Conservation (phyloP, 495 filamentous ascomycete species). For the Saxophila tyrrhenica region DNA sequence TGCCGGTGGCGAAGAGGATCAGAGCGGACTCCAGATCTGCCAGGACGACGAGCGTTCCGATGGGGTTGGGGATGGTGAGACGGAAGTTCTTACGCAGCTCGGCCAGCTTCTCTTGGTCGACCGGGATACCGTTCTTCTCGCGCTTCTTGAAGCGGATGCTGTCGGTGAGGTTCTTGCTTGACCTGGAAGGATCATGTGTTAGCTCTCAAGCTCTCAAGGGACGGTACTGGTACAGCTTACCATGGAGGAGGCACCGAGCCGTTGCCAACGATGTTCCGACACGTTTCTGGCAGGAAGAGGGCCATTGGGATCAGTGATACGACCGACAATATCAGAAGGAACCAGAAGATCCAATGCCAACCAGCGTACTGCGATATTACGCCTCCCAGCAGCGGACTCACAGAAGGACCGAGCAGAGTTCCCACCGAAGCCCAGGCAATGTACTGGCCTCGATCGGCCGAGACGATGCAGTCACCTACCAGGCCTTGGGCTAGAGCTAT, state of each 20-base stretch:
- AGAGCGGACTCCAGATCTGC: constrained; percentile 23
- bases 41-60: constrained; percentile 21
- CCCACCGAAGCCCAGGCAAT: constrained; percentile 22
- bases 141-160: constrained; percentile 2
- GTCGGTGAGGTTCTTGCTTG: constrained; percentile 32
- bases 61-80: constrained; percentile 23
- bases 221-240: constrained; percentile 38
- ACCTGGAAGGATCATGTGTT: constrained; percentile 19
- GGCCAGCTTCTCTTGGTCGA: background rate
- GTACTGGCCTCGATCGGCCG: constrained; percentile 24
- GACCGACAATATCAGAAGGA: constrained; percentile 40
- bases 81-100: constrained; percentile 28
- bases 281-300: constrained; percentile 54
- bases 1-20: constrained; percentile 22
- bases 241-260: constrained; percentile 45
- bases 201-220: constrained; percentile 17
- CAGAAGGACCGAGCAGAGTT: constrained; percentile 17
- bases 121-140: constrained; percentile 3
- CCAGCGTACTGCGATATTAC: constrained; percentile 51
- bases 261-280: constrained; percentile 59
- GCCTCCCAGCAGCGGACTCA: constrained; percentile 42
- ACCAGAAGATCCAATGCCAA: constrained; percentile 68
- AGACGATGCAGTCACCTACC: constrained; percentile 24
- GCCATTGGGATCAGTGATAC: constrained; percentile 33
- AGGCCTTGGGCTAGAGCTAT: constrained; percentile 23